Evolutionary conservation across 2,329 filamentous ascomycete genomes (phyloP), one percentile per base, ranked within the genome.

Genomic region (Aureobasidium sp.): DNA sequence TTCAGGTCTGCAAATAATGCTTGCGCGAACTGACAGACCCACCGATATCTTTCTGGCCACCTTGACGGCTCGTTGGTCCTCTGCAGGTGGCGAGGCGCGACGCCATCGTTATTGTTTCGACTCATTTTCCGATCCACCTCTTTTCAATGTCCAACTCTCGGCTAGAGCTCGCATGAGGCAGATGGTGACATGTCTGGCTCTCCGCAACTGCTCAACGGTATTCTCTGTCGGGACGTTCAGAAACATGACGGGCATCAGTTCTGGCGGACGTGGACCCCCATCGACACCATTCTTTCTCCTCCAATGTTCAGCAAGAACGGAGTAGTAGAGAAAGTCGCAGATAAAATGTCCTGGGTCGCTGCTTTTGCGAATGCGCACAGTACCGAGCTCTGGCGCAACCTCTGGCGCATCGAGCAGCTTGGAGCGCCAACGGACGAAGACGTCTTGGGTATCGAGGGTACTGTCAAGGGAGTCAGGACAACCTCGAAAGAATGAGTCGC

Each of bases 241-340:
- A 64, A 79, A 78, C 55, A 78, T 65, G 39, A 76, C 74, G 11
- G 73, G 74, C 42, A 72, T 59, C 37, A 68, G 37, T 7, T 36
- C 45, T 20, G 20, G n/a, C 11, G 27, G 49, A n/a, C 25, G 57
- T 27, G 27, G 25, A 2, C 55, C 62, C 27, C 68, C 63, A 9
- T 42, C 41, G 9, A 61, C 59, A 15, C 12, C 53, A 44, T 34
- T 53, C 39, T 61, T 63, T 37, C 66, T 62, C 45, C 68, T 64
- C 7, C 65, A 72, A 47, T 68, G 73, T 65, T 70, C 71, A 3
- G 71, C 72, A 63, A 79, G 65, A 31, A 70, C 72, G 41, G 72
- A 71, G 64, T 73, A 77, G 65, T 78, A 78, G n/a, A 74, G 74
- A 63, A 77, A 78, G 39, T 77, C 76, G 67, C 77, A 79, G 5